Base-by-base conservation (phyloP, 192 early-diverging fungal species). In the Podila epigama region DNA sequence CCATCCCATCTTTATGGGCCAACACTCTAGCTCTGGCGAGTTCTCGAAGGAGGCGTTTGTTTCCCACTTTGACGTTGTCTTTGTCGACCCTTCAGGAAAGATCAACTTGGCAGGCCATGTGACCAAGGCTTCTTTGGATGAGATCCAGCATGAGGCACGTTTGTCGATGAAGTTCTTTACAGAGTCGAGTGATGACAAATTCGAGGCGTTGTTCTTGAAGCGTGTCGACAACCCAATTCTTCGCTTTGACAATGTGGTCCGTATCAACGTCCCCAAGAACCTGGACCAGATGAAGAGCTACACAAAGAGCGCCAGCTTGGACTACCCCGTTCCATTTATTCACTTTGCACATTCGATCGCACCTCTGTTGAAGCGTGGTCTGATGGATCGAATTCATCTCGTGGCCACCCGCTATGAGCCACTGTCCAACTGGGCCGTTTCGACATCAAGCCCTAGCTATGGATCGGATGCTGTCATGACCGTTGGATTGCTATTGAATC, bases 31-130 rank as follows among this genome's bases (percentile, higher is more conserved):
- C 52, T 66, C 71, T 15, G 73, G 79, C 36, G 92, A 90, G 83
- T 93, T 95, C 54, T 85, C 83, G 7, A 67, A 70, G 22, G 77
- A 87, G 7, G 78, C 82, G 2, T 97, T 96, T 70, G 60, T 60
- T 2, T 51, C 69, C 6, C 81, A 87, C 44, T 94, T 86, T 79
- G 94, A 93, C 20, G 88, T 92, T 8, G 94, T 93, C 2, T 85
- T 97, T 56, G 91, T 96, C 2, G 97, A 98, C 79, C 87, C 92
- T 27, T 87, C 91, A 28, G 94, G 92, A 28, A 83, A 73, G n/a
- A 75, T 95, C 29, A 99, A 99, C 79, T 64, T 99, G 37, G 89
- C 94, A 29, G 85, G 91, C 2, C 81, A 87, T 40, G 85, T 94
- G 51, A 81, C 90, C 32, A 80, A 82, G 31, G 84, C 89, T 57